Percentiles rank a stretch among this genome's conserved stretches.
Conservation (phyloP, 2,329 filamentous ascomycete species). For the Periconia sp. region DNA sequence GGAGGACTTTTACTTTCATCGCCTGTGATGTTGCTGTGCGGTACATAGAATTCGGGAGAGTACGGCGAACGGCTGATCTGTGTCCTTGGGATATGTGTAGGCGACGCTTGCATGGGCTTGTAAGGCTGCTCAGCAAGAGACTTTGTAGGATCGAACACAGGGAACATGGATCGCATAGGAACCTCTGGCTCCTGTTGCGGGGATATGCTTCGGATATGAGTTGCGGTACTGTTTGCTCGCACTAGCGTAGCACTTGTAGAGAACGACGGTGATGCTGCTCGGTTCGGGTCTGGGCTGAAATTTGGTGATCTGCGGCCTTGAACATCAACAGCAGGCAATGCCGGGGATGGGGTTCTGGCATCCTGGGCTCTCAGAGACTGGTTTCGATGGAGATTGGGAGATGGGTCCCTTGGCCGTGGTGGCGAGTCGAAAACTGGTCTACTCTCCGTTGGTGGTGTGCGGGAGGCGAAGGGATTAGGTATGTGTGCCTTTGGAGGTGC, state of each 20-base stretch:
- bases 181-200: constrained; percentile 43
- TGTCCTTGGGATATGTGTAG: constrained; percentile 67
- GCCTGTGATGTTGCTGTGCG: constrained; percentile 42
- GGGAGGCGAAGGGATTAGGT: constrained; percentile 21
- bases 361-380: constrained; percentile 25
- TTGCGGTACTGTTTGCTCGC: constrained; percentile 44
- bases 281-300: constrained; percentile 35
- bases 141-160: constrained; percentile 72
- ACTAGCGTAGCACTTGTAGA: constrained; percentile 45
- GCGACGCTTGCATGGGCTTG: constrained; percentile 69
- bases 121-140: constrained; percentile 73
- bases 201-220: constrained; percentile 28
- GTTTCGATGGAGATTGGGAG: constrained; percentile 26
- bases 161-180: constrained; percentile 75
- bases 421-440: constrained; percentile 30
- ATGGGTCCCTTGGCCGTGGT: constrained; percentile 24
- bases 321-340: constrained; percentile 19
- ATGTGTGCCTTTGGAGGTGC: constrained; percentile 37
- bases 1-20: constrained; percentile 27
- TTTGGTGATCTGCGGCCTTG: constrained; percentile 18
- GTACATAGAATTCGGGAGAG: constrained; percentile 55
- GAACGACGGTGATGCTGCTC: constrained; percentile 43
- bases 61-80: constrained; percentile 72
- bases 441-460: constrained; percentile 28
- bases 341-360: constrained; percentile 27